Evolutionary conservation across 768 basidiomycete genomes (phyloP), one percentile per base, ranked within the genome.

Genomic region (Amanita polypyramis): DNA sequence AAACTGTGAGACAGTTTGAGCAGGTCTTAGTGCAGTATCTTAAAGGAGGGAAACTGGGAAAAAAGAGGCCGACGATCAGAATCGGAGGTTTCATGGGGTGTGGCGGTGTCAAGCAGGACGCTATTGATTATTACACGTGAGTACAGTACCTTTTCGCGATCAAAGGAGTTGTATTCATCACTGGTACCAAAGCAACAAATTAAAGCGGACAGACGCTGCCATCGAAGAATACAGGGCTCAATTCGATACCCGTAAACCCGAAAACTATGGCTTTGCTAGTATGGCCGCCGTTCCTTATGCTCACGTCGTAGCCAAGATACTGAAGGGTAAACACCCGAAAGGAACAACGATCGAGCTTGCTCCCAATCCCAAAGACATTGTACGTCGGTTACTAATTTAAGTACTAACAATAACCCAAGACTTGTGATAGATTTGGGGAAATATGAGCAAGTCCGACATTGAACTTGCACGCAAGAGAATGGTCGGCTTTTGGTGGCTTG

Each of bases 1-100:
- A 80, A 46, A 85, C 90, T n/a, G 95, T 99, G n/a, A 75, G 86
- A 41, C 83, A 95, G 56, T 77, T 98, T 49, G 96, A 99, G 62
- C 72, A 78, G 32, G 74, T 92, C 43, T 75, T 99, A 27, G 95
- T 97, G 49, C 80, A 78, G 46, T 97, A 96, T 62, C 75, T 97
- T 51, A 93, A 91, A 56, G 82, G 77, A 6, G 90, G 88, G 1
- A 77, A 71, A 56, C 72, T 93, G 32, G 89, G 76, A 41, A 80
- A 79, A 56, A 87, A 85, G 51, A 71, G 96, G 29, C 96, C 96
- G 1, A 85, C 72, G 2, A 80, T 93, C 53, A 75, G 77, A 12
- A 66, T 88, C 11, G 93, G 94, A 14, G 88, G 83, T 1, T 80
- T 75, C 49, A 66, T 89, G 56, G 89, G 94, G 0, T 76, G 83